Evolutionary conservation across 2,329 filamentous ascomycete genomes (phyloP).

Genomic region (Alternaria triticimaculans): DNA sequence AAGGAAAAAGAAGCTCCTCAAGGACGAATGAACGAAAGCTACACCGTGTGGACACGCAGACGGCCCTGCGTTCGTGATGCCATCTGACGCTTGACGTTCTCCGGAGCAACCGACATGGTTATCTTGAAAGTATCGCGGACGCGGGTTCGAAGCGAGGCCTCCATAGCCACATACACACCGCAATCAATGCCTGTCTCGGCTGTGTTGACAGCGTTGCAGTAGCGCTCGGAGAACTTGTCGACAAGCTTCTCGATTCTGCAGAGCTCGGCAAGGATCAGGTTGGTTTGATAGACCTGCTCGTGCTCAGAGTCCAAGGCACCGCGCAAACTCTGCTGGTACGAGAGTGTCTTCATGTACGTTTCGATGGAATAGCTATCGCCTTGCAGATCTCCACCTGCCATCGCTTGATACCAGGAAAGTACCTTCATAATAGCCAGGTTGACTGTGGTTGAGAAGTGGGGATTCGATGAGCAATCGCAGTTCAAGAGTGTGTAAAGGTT

Average conservation of each 20-base stretch:
- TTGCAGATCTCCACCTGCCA: constrained; percentile 34
- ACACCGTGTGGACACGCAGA: constrained; percentile 39
- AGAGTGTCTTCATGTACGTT: constrained; percentile 39
- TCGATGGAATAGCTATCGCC: constrained; percentile 22
- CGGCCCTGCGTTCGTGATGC: constrained; percentile 39
- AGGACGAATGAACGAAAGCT: constrained; percentile 7
- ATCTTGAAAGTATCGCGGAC: constrained; percentile 47
- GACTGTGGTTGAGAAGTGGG: constrained; percentile 47
- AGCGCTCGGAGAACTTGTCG: constrained; percentile 46
- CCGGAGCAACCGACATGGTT: constrained; percentile 45
- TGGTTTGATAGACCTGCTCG: constrained; percentile 40
- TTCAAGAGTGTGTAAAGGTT: constrained; percentile 41
- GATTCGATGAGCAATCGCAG: constrained; percentile 45
- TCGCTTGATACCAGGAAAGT: constrained; percentile 47
- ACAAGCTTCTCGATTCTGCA: constrained; percentile 48
- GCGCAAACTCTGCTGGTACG: constrained; percentile 32
- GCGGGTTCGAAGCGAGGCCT: constrained; percentile 41
- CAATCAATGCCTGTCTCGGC: constrained; percentile 36
- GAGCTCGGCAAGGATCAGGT: constrained; percentile 43
- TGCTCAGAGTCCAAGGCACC: constrained; percentile 34
- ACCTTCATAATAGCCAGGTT: constrained; percentile 45
- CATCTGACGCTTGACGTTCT: constrained; percentile 44
- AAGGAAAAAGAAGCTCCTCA: constrained; percentile 3
- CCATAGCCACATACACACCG: constrained; percentile 39
- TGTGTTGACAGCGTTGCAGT: constrained; percentile 34